Conservation (phyloP, 1,284 basidiomycete species). For the Phylloporus sp. region DNA sequence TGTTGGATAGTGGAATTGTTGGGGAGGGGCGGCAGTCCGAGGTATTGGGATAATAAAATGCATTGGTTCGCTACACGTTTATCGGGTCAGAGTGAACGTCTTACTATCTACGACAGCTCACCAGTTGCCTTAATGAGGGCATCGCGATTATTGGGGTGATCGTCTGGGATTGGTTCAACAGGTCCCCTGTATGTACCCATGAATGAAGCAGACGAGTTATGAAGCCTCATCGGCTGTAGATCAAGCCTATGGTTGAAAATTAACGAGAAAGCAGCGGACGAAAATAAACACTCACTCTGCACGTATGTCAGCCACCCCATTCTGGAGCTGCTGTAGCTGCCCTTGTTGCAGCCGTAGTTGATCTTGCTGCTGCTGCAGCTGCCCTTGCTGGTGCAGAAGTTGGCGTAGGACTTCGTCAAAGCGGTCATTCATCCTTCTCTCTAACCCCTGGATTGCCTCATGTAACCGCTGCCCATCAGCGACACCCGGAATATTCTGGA, state of each 20-base stretch:
- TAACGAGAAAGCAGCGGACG: background rate
- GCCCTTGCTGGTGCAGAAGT: background rate
- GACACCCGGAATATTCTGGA: background rate
- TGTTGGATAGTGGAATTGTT: constrained; percentile 3
- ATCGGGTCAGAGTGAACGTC: background rate
- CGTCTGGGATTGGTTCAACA: background rate
- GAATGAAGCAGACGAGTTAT: background rate
- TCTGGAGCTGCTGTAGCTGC: background rate
- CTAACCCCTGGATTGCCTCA: background rate
- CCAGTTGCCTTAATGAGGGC: background rate
- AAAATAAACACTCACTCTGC: background rate
- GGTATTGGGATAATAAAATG: background rate
- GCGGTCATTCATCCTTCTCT: background rate
- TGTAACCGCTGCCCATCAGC: background rate
- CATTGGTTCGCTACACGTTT: background rate
- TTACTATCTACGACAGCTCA: background rate
- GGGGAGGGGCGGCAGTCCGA: background rate
- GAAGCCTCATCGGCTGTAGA: background rate
- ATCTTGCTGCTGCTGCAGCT: background rate
- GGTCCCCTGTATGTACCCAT: background rate
- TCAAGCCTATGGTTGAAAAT: background rate
- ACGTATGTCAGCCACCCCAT: background rate
- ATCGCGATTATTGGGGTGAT: background rate
- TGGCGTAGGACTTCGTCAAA: background rate
- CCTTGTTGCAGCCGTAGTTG: background rate